phyloP scores from a whole-genome alignment of 257 asterid genomes.

The Solanum gandarillasii region DNA sequence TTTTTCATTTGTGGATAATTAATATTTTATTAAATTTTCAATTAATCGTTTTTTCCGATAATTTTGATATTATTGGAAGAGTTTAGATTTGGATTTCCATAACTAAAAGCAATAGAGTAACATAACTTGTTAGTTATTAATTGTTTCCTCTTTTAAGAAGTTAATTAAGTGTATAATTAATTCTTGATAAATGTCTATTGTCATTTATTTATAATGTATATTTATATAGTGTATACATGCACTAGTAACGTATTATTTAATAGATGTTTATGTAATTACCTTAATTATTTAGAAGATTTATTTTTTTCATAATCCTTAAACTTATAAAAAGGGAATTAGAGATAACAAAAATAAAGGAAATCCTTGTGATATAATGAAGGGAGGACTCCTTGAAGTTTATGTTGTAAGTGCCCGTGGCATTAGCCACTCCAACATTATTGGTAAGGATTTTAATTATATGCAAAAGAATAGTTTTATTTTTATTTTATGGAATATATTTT shows the following conservation, averaged over 20 bases:
- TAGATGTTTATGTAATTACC: neutral
- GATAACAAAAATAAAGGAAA: neutral
- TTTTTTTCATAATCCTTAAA: neutral
- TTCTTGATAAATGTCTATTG: neutral
- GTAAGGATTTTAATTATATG: slow-evolving; percentile 12
- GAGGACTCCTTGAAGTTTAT: slow-evolving; percentile 67
- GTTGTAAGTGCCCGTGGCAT: slow-evolving; percentile 70
- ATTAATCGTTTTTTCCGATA: neutral
- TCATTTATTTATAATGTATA: neutral
- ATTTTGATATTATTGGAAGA: neutral
- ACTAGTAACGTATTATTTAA: neutral
- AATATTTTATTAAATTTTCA: neutral
- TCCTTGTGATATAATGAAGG: slow-evolving; percentile 26
- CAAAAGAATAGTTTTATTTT: neutral
- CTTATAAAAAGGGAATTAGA: neutral
- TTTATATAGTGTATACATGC: neutral
- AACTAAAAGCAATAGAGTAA: neutral
- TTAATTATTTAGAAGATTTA: neutral
- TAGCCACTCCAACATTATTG: slow-evolving; percentile 16
- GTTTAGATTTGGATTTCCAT: neutral
- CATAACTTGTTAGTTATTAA: neutral
- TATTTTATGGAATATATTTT: neutral
- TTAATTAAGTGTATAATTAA: neutral
- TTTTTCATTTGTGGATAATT: neutral
- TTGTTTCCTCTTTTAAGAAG: neutral